phyloP scores from a whole-genome alignment of 2,329 filamentous ascomycete species.

The Capronia coronata region DNA sequence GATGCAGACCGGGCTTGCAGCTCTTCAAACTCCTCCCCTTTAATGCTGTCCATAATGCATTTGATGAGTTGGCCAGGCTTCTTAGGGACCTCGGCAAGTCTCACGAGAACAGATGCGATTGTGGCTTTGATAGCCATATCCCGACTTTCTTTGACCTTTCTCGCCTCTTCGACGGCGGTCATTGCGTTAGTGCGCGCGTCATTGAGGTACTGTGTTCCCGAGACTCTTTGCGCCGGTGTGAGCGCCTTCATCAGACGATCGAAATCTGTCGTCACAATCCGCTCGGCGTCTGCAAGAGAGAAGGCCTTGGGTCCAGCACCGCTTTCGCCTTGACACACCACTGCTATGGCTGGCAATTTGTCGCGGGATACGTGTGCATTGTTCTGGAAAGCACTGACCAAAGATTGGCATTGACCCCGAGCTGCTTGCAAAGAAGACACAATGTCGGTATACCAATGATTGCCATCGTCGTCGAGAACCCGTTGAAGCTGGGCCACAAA shows the following conservation, averaged over 20 bases:
- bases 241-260: constrained; percentile 84
- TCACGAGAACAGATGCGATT: constrained; percentile 78
- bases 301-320: constrained; percentile 91
- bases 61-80: constrained; percentile 91
- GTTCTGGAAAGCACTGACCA: constrained; percentile 87
- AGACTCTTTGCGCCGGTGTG: constrained; percentile 78
- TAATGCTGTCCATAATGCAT: constrained; percentile 96
- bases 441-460: constrained; percentile 78
- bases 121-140: constrained; percentile 82
- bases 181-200: constrained; percentile 68
- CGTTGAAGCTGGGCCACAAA: constrained; percentile 58
- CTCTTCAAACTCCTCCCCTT: constrained; percentile 84
- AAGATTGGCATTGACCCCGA: constrained; percentile 81
- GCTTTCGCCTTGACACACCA: constrained; percentile 87
- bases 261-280: constrained; percentile 76
- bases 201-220: constrained; percentile 69
- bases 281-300: constrained; percentile 78
- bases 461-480: constrained; percentile 75
- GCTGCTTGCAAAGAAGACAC: constrained; percentile 84
- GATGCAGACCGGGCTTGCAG: constrained; percentile 79
- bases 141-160: constrained; percentile 67
- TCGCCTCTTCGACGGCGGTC: constrained; percentile 71
- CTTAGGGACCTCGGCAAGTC: constrained; percentile 82
- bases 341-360: constrained; percentile 73
- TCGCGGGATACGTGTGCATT: constrained; percentile 71